Evolutionary conservation across 1,284 basidiomycete species (phyloP).

Genomic region (Pseudozyma thailandica): DNA sequence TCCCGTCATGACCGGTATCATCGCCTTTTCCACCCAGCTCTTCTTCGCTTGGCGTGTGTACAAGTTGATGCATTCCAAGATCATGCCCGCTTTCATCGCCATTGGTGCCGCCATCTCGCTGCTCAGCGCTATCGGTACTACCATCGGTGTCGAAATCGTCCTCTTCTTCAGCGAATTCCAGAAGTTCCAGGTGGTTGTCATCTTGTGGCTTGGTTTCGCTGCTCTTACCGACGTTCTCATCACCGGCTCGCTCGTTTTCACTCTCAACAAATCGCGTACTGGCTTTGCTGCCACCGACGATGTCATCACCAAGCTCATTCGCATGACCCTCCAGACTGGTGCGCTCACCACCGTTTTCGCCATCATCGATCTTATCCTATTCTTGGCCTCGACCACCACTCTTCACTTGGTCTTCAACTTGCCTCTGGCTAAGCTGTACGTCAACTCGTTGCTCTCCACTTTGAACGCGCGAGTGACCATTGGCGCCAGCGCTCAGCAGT

Average conservation of each 20-base stretch:
- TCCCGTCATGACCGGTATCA: conserved; percentile 57
- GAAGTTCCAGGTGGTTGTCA: conserved; percentile 62
- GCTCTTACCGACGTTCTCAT: conserved; percentile 60
- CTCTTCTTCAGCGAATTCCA: conserved; percentile 53
- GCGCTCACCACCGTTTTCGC: conserved; percentile 57
- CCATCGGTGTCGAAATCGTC: conserved; percentile 59
- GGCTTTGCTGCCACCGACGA: conserved; percentile 64
- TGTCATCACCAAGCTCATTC: conserved; percentile 61
- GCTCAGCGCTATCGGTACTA: conserved; percentile 55
- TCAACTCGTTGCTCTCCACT: conserved; percentile 64
- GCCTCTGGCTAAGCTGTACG: conserved; percentile 63
- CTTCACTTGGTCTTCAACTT: conserved; percentile 63
- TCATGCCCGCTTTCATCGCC: conserved; percentile 51
- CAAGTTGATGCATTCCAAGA: conserved; percentile 54
- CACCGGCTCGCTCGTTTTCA: conserved; percentile 55
- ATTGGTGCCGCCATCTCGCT: conserved; percentile 41
- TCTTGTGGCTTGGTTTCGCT: conserved; percentile 60
- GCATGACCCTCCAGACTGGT: conserved; percentile 62
- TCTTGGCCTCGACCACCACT: conserved; percentile 54
- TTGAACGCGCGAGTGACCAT: conserved; percentile 60
- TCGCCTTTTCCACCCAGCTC: conserved; percentile 57
- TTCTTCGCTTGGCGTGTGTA: conserved; percentile 66
- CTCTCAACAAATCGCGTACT: conserved; percentile 59
- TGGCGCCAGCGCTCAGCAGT: conserved; percentile 23
- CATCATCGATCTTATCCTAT: conserved; percentile 58